Evolutionary conservation across 495 filamentous ascomycete species (phyloP).

Genomic region (Jackrogersella multiformis): DNA sequence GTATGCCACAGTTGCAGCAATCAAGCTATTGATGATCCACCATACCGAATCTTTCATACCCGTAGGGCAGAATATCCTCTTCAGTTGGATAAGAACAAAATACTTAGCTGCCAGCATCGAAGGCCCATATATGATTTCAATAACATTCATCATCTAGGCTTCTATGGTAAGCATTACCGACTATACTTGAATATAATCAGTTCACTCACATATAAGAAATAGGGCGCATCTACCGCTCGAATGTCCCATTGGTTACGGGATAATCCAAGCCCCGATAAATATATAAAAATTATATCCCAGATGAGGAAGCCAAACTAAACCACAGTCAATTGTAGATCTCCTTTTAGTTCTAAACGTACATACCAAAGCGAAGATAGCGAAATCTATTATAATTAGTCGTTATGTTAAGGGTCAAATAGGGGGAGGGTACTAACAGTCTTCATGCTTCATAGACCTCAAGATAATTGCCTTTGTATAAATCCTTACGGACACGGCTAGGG

Average conservation of each 20-base stretch:
- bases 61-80: neutral
- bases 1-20: neutral
- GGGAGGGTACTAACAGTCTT: neutral
- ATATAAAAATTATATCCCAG: constrained; percentile 3
- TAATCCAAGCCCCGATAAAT: neutral
- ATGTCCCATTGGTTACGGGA: constrained; percentile 3
- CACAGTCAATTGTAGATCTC: no score
- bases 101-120: neutral
- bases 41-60: neutral
- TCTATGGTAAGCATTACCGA: neutral
- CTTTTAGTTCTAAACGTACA: neutral
- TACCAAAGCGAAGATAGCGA: neutral
- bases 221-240: neutral
- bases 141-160: neutral
- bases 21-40: neutral
- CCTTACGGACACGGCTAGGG: neutral
- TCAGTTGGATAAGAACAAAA: neutral
- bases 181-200: neutral
- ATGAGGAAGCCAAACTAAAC: neutral
- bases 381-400: neutral
- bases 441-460: neutral
- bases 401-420: neutral
- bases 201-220: neutral
- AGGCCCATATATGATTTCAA: neutral
- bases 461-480: neutral